A percentile compares a stretch with the other conserved stretches of the same genome.
phyloP scores from a whole-genome alignment of 2,329 filamentous ascomycete species.

The Fusarium begoniae region DNA sequence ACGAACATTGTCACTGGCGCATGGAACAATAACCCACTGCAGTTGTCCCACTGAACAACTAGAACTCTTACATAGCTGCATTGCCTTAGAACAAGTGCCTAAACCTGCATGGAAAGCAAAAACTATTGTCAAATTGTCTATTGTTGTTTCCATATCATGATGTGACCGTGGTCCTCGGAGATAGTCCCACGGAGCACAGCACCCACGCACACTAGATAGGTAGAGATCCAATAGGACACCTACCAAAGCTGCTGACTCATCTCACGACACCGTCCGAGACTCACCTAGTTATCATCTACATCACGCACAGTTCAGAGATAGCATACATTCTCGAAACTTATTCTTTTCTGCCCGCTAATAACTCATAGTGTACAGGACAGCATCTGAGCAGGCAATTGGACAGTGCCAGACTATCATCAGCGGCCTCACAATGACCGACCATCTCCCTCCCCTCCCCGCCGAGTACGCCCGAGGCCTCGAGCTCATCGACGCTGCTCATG shows the following conservation, averaged over 20 bases:
- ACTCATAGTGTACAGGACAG: not conserved
- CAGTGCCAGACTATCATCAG: not conserved
- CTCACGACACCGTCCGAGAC: conserved; percentile 18
- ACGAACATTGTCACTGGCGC: not conserved
- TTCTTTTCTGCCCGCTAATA: not conserved
- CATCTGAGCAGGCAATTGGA: not conserved
- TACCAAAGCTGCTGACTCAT: conserved; percentile 40
- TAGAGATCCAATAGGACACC: conserved; percentile 30
- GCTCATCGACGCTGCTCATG: conserved; percentile 74
- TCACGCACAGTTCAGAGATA: not conserved
- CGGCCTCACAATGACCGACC: conserved; percentile 18
- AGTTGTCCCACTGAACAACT: not conserved
- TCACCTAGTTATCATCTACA: not conserved
- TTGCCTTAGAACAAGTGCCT: not conserved
- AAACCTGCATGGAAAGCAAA: not conserved
- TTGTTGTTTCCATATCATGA: not conserved
- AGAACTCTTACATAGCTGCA: not conserved
- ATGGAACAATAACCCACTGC: not conserved
- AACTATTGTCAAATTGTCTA: not conserved
- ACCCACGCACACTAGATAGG: not conserved
- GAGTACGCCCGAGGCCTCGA: conserved; percentile 64
- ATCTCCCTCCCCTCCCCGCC: conserved; percentile 47
- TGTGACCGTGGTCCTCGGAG: not conserved
- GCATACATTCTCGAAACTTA: not conserved
- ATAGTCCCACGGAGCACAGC: not conserved